Base-by-base conservation (phyloP, 257 asterid species). In the Scutellaria barbata region DNA sequence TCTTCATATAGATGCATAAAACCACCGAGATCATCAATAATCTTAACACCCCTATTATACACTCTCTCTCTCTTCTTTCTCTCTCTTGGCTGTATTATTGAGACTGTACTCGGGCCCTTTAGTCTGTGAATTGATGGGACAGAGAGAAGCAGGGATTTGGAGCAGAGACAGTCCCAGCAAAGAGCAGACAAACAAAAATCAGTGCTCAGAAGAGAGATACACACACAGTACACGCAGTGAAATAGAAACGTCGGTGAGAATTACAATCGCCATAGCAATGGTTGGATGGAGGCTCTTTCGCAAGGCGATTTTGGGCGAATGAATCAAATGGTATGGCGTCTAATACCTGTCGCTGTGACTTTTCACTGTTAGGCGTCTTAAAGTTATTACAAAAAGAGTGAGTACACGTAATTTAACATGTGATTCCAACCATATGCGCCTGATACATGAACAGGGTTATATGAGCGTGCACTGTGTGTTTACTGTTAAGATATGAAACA, bases 1-100 rank as follows among this genome's bases (percentile, higher is more conserved):
- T 81, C 83, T 75, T 86, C 88, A 83, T 88, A 84, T 79, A 87
- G 81, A 80, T 42, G 76, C 74, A 55, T 41, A 74, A 62, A 53
- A 52, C 54, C 0, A 74, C 56, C 17, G 30, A 48, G 74, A 76
- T 73, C 77, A 81, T 66, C 20, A 61, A 68, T n/a, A 48, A 9
- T 1, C 59, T 25, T 14, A n/a, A 2, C 30, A 6, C 16, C 6
- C 8, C 25, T 22, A 22, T 22, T 1, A 10, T 5, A 7, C 58
- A 3, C 71, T 40, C 66, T n/a, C 71, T 53, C 70, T 40, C 50
- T 16, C 43, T 60, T 33, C 65, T 20, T 13, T 43, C 68, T 62
- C 71, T 45, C 60, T 74, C 65, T 53, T 42, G 9, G 18, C 13
- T 50, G 45, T 60, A 37, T 71, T 48, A 37, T 54, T 54, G 72